Evolutionary conservation across 2,329 filamentous ascomycete species (phyloP), one percentile per base, ranked within the genome.

Genomic region (Talaromyces sp.): DNA sequence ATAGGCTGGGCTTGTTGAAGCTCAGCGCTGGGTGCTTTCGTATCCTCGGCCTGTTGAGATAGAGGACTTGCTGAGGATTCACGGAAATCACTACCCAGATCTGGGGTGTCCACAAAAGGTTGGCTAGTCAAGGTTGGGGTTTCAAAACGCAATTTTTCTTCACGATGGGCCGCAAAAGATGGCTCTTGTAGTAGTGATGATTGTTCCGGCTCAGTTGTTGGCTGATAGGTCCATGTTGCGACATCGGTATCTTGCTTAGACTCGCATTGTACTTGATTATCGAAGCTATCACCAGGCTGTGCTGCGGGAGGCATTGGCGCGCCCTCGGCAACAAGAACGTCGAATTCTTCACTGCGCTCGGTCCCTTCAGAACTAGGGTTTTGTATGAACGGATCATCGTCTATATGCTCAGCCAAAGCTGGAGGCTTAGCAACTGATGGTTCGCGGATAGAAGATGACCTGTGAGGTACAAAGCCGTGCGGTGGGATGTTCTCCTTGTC

Each of bases 401-500:
- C 51, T 4, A 37, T 19, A 27, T 47, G 46, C 27, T 64, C 62
- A 10, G 45, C 43, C 9, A 60, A 37, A 13, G 42, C 50, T 27
- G 19, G 19, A 17, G 52, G 33, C 9, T 44, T 61, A 1, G 47
- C 24, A 9, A 4, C 4, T 6, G 29, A 35, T 6, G 43, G 43
- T 39, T 52, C 39, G 7, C 48, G 52, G 33, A 46, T n/a, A 16
- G 40, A 47, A 7, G 49, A 39, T 9, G 51, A 52, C 6, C 19
- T 35, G n/a, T 51, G 42, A 40, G 55, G 46, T 10, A 41, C 22
- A 43, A 51, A 52, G 7, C 30, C 48, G 1, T 32, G 35, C 6
- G 61, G 61, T 22, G 58, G 56, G 3, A 61, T 55, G 10, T 64
- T 63, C 17, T 64, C 61, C 11, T 63, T 64, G 24, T 61, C 51